A percentile compares a stretch with the other conserved stretches of the same genome.
Evolutionary conservation across 805 yeast genomes (phyloP).

Genomic region (Barnettozyma californica): DNA sequence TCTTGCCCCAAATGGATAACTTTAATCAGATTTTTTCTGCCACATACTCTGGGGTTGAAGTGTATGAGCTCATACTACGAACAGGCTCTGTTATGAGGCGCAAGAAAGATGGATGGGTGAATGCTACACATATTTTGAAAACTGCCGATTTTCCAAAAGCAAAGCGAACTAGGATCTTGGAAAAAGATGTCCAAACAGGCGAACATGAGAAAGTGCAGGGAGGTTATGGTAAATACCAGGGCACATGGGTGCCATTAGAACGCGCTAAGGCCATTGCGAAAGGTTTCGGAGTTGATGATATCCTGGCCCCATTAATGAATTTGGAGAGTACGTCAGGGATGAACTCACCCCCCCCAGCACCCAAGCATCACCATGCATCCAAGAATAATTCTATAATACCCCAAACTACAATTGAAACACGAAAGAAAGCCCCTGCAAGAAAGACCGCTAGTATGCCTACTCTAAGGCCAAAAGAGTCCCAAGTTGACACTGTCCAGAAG

Average conservation of each 20-base stretch:
- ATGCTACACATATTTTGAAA: slow-evolving; percentile 92
- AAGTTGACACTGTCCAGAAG: slow-evolving; percentile 10
- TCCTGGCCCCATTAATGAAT: slow-evolving; percentile 61
- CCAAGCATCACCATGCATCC: slow-evolving; percentile 64
- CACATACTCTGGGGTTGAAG: slow-evolving; percentile 76
- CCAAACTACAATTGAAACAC: slow-evolving; percentile 12
- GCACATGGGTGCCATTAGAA: slow-evolving; percentile 89
- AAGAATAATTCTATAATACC: slow-evolving; percentile 18
- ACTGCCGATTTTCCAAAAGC: slow-evolving; percentile 95
- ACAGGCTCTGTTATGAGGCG: slow-evolving; percentile 77
- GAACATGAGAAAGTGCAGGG: slow-evolving; percentile 93
- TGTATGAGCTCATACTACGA: slow-evolving; percentile 66
- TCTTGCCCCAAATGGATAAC: slow-evolving; percentile 1
- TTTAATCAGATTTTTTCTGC: slow-evolving; percentile 58
- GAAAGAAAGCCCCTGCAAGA: slow-evolving; percentile 17
- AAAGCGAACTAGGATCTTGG: slow-evolving; percentile 84
- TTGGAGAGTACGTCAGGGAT: slow-evolving; percentile 48
- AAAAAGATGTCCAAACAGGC: slow-evolving; percentile 88
- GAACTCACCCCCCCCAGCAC: slow-evolving; percentile 52
- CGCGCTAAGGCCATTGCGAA: slow-evolving; percentile 67
- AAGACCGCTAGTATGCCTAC: slow-evolving; percentile 24
- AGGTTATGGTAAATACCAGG: slow-evolving; percentile 95
- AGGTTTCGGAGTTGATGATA: slow-evolving; percentile 57
- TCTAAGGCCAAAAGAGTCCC: background rate
- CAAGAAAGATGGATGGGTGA: slow-evolving; percentile 75